phyloP scores from a whole-genome alignment of 805 yeast genomes.

The Wickerhamomyces rabaulensis region DNA sequence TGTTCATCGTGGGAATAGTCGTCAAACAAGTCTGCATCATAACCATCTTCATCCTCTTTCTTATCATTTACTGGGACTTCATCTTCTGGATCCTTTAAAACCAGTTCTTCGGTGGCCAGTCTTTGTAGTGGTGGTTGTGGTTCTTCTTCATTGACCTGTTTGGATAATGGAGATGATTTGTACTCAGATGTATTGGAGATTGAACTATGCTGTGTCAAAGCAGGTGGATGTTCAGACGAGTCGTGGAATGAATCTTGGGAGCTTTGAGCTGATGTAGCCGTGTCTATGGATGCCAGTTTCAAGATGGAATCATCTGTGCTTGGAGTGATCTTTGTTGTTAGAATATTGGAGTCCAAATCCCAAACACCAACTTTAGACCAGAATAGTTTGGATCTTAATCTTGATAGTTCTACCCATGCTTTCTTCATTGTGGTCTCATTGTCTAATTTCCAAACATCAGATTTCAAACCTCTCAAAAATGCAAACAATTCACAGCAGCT shows the following conservation, averaged over 20 bases:
- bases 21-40: constrained; percentile 11
- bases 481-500: constrained; percentile 80
- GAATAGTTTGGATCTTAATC: constrained; percentile 66
- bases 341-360: constrained; percentile 40
- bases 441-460: constrained; percentile 53
- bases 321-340: constrained; percentile 30
- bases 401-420: constrained; percentile 60
- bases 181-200: constrained; percentile 1
- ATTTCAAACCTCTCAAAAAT: constrained; percentile 59
- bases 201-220: background rate
- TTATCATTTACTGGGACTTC: background rate
- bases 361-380: constrained; percentile 84
- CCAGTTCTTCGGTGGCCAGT: background rate
- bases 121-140: background rate
- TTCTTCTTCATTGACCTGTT: constrained; percentile 2
- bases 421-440: constrained; percentile 36
- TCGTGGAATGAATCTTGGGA: constrained; percentile 12
- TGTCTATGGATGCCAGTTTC: background rate
- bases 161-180: constrained; percentile 15
- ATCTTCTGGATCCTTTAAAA: background rate
- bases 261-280: background rate
- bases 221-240: background rate
- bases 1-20: constrained; percentile 15
- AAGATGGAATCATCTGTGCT: constrained; percentile 8
- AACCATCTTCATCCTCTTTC: constrained; percentile 1